Conservation (phyloP, 257 asterid genomes). For the Nemophila menziesii region DNA sequence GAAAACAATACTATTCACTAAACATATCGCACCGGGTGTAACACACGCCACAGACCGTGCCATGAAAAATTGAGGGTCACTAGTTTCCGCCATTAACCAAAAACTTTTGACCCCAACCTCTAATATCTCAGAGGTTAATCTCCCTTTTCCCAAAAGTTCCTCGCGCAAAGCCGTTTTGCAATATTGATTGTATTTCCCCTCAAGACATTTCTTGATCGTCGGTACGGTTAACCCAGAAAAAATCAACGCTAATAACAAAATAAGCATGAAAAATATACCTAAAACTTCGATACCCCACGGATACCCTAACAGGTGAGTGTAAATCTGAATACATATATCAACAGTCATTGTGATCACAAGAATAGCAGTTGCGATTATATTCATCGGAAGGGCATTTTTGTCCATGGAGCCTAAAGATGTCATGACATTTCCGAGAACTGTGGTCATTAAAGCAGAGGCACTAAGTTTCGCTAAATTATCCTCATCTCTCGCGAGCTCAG, state of each 20-base stretch:
- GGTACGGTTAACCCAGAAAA: neutral
- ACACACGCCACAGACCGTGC: neutral
- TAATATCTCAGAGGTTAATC: neutral
- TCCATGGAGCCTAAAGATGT: conserved; percentile 14
- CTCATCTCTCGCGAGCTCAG: conserved; percentile 1
- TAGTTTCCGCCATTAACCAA: neutral
- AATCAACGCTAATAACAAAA: conserved; percentile 13
- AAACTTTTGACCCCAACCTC: neutral
- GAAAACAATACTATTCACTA: neutral
- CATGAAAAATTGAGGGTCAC: neutral
- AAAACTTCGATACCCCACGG: conserved; percentile 2
- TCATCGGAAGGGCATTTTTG: conserved; percentile 1
- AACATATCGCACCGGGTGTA: conserved; percentile 2
- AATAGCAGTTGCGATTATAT: conserved; percentile 13
- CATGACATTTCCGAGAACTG: conserved; percentile 13
- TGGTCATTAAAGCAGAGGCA: conserved; percentile 8
- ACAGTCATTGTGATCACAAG: conserved; percentile 14
- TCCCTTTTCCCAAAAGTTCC: neutral
- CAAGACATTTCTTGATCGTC: neutral
- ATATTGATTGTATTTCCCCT: neutral
- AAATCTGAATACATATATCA: conserved; percentile 10
- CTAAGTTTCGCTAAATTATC: conserved; percentile 21
- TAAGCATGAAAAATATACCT: conserved; percentile 13
- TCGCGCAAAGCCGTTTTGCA: neutral
- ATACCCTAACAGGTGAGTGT: neutral